Percentiles rank a stretch among this genome's conserved stretches.
These are phyloP conservation scores for Tetrahymena elliotti DNA, from an alignment of 73 alveolate genomes.

Conservation along the genomic window DNA sequence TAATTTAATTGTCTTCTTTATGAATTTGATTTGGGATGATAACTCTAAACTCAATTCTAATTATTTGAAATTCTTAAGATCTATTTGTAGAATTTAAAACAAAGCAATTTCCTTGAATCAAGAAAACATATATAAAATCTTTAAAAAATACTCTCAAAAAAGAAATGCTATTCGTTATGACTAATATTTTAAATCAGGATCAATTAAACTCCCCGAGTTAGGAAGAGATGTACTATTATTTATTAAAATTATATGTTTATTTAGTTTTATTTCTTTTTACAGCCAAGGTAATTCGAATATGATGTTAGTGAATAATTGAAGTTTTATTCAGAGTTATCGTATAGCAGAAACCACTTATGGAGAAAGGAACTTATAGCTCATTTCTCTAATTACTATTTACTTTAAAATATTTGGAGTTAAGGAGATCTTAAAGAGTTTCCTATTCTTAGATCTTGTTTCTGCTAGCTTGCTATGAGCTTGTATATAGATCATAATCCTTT, in stretches of 20 bases:
- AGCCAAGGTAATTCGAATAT: background rate
- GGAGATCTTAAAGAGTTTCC: conserved; percentile 2
- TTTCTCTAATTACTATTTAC: conserved; percentile 14
- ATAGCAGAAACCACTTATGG: conserved; percentile 38
- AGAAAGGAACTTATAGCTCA: conserved; percentile 15
- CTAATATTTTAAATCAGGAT: background rate
- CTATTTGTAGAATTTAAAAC: background rate
- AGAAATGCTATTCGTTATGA: background rate
- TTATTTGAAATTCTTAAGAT: background rate
- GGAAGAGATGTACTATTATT: background rate
- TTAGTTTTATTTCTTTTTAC: background rate
- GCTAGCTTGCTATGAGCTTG: conserved; percentile 38
- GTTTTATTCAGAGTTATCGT: conserved; percentile 35
- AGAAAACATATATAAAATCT: background rate
- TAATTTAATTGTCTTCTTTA: background rate
- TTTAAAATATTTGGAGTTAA: conserved; percentile 29
- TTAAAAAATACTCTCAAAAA: background rate
- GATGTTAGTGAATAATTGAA: conserved; percentile 14
- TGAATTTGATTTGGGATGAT: background rate
- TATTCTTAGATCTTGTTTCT: conserved; percentile 6
- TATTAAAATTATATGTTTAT: background rate
- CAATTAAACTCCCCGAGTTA: background rate
- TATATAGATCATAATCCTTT: conserved; percentile 42
- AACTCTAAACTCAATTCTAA: background rate
- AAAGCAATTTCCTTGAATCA: background rate